Evolutionary conservation across 805 yeast species (phyloP).

Genomic region (Kodamaea restingae): DNA sequence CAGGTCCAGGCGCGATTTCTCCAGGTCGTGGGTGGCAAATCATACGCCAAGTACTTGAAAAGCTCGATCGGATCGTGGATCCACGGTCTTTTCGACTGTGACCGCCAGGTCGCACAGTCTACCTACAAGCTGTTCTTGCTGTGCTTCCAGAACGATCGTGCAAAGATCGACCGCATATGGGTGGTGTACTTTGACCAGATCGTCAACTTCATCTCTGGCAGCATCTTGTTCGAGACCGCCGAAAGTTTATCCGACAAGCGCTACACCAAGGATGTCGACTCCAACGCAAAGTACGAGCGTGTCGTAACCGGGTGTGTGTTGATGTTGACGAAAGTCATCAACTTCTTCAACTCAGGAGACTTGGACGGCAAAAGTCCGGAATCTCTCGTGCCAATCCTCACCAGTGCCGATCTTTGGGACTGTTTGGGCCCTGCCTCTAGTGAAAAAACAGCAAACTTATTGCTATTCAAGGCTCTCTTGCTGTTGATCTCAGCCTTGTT

Average conservation of each 20-base stretch:
- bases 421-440: conserved; percentile 21
- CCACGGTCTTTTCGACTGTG: conserved; percentile 66
- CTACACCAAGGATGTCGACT: conserved; percentile 61
- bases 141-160: conserved; percentile 54
- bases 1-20: conserved; percentile 52
- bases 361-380: conserved; percentile 2
- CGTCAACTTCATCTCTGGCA: conserved; percentile 49
- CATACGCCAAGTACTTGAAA: conserved; percentile 60
- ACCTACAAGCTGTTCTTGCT: conserved; percentile 44
- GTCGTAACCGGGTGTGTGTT: conserved; percentile 48
- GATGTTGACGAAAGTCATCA: conserved; percentile 31
- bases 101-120: conserved; percentile 51
- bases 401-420: conserved; percentile 33
- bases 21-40: conserved; percentile 49
- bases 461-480: conserved; percentile 29
- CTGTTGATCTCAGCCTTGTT: conserved; percentile 20
- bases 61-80: conserved; percentile 73
- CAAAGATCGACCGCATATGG: conserved; percentile 53
- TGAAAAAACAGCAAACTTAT: conserved; percentile 25
- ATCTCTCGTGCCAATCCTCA: conserved; percentile 12
- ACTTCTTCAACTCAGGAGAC: conserved; percentile 16
- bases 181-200: conserved; percentile 53
- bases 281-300: conserved; percentile 58
- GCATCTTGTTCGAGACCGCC: conserved; percentile 52
- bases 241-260: conserved; percentile 74